phyloP scores from a whole-genome alignment of 306 rosid species.

The Ormosia semicastrata region DNA sequence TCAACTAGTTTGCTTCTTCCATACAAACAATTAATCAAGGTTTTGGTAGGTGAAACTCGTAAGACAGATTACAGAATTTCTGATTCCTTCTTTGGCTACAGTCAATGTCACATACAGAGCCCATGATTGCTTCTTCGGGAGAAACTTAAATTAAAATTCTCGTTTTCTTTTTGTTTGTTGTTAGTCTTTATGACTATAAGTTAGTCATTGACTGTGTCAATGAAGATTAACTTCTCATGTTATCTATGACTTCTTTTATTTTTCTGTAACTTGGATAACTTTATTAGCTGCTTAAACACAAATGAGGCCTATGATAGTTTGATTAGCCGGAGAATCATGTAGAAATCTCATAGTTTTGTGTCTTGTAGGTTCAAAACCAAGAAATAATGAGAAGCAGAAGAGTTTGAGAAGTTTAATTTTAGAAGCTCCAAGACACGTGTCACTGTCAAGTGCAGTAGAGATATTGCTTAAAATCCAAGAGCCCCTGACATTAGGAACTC shows the following conservation, averaged over 20 bases:
- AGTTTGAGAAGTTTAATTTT: background rate
- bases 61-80: slow-evolving; percentile 43
- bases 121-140: slow-evolving; percentile 52
- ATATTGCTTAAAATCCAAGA: slow-evolving; percentile 57
- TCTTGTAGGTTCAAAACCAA: background rate
- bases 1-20: slow-evolving; percentile 12
- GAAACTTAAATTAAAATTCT: slow-evolving; percentile 38
- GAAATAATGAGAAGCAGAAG: background rate
- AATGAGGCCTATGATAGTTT: background rate
- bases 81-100: slow-evolving; percentile 24
- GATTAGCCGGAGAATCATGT: background rate
- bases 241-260: slow-evolving; percentile 9
- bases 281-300: background rate
- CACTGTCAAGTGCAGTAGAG: slow-evolving; percentile 35
- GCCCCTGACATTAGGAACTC: slow-evolving; percentile 17
- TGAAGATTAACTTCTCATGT: background rate
- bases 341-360: background rate
- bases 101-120: slow-evolving; percentile 40
- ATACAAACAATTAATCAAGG: slow-evolving; percentile 16
- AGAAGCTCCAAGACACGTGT: slow-evolving; percentile 10
- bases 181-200: background rate
- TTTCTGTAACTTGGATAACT: background rate
- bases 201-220: background rate
- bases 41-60: slow-evolving; percentile 48
- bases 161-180: slow-evolving; percentile 8